Base-by-base conservation (phyloP, 352 stramenopile species). In the Globisporangium okanoganense region DNA sequence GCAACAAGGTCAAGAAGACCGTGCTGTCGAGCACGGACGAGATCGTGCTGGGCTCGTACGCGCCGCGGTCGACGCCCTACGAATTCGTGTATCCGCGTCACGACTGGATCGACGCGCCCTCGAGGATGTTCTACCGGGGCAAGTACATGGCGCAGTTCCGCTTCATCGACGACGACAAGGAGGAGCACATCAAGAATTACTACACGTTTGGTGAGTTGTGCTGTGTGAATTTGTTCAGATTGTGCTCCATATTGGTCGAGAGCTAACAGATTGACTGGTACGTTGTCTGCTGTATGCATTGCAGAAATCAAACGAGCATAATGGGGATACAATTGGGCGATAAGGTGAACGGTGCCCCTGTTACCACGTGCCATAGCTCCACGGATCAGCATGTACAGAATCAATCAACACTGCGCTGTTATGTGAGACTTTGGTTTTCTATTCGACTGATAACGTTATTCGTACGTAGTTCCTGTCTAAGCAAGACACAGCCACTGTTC, bases 1-100 rank as follows among this genome's bases (percentile, higher is more conserved):
- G 72, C 47, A 95, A 95, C 66, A 93, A 94, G 64, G 80, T 90
- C 48, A 92, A 89, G 56, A 94, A 93, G 69, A 87, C 82, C 18
- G 75, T 95, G 31, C 63, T 95, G 10, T 80, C 82, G 10, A 85
- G 70, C 16, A 71, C 64, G 0, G 88, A 96, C 56, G 79, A 94
- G 69, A 79, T 96, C 43, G 82, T 96, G 20, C 63, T 96, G 50
- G 88, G 88, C 7, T 94, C 83, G 10, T 96, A 95, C 57, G 82
- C 88, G 5, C 88, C 88, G 14, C 75, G 82, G 16, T 87, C 81
- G 16, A 66, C 71, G 40, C 67, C 72, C 20, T 93, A 96, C 64
- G 78, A 90, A 47, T 96, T 96, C 50, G 69, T 86, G 22, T 96
- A 91, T 64, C 88, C 88, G 0, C 79, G 83, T 9, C 64, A 78